phyloP scores from a whole-genome alignment of 352 stramenopile species.

The Phytophthora sp. region DNA sequence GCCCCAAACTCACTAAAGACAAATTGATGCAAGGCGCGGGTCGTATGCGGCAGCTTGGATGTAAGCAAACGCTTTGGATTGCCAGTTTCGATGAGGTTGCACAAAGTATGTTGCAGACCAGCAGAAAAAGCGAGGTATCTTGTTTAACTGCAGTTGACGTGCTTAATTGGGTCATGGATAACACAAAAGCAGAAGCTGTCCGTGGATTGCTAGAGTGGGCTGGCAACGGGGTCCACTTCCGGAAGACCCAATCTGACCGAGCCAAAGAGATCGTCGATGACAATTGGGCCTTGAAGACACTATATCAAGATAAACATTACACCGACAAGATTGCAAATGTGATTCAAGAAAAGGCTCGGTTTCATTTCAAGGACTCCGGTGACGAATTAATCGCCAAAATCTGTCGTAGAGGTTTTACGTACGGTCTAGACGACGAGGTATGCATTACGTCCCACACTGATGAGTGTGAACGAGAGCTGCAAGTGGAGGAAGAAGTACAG shows the following conservation, averaged over 20 bases:
- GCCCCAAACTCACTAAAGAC: slow-evolving; percentile 89
- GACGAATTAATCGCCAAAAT: slow-evolving; percentile 9
- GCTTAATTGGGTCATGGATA: slow-evolving; percentile 82
- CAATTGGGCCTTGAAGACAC: slow-evolving; percentile 40
- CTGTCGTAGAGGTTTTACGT: slow-evolving; percentile 2
- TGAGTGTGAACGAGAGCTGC: slow-evolving; percentile 59
- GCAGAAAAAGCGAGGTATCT: background rate
- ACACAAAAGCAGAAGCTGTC: slow-evolving; percentile 65
- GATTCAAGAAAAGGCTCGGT: too few species aligned
- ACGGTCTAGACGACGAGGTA: slow-evolving; percentile 41
- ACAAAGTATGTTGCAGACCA: slow-evolving; percentile 43
- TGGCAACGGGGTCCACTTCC: slow-evolving; percentile 62
- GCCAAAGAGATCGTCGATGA: slow-evolving; percentile 44
- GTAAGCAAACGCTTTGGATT: slow-evolving; percentile 72
- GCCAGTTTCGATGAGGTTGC: slow-evolving; percentile 73
- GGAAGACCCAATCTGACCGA: slow-evolving; percentile 23
- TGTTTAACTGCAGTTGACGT: slow-evolving; percentile 34
- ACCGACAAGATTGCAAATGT: too few species aligned
- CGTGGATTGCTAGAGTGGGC: slow-evolving; percentile 74
- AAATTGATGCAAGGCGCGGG: slow-evolving; percentile 94
- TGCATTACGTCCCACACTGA: slow-evolving; percentile 39
- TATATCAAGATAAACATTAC: too few species aligned
- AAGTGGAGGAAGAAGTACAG: slow-evolving; percentile 48
- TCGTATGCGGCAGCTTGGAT: slow-evolving; percentile 82
- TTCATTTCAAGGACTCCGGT: too few species aligned